Evolutionary conservation across 2,329 filamentous ascomycete species (phyloP), one percentile per base, ranked within the genome.

Genomic region (Colletotrichum kahawae): DNA sequence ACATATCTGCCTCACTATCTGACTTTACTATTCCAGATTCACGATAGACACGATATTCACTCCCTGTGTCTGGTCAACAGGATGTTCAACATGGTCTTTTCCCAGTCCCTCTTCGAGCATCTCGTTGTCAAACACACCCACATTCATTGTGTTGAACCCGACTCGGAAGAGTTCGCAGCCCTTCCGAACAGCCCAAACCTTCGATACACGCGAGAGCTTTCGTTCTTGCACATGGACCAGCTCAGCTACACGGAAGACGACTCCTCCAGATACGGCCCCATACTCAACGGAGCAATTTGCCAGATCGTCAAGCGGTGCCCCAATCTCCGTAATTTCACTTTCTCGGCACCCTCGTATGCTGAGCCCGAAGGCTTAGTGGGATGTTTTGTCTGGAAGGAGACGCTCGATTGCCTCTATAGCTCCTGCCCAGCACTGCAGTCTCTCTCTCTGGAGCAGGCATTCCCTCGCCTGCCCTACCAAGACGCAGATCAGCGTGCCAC

Each of bases 391-490:
- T 48, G 10, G 43, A 8, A 0, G 6, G n/a, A 51, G 43, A 51
- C 43, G n/a, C n/a, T 51, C 6, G n/a, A 51, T 0, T 51, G 10
- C 43, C 43, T 51, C 10, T n/a, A 51, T 1, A 51, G 43, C 43
- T 51, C 10, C 43, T 51, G 43, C 43, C 43, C 43, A 21, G 4
- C 7, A n/a, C 43, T 51, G 43, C n/a, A 7, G n/a, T 51, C 3
- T 13, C 43, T 51, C 6, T 21, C 43, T 1, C 43, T 51, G 0
- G 43, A 51, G 43, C 43, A 51, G 12, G 43, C 43, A 2, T 51
- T 2, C 2, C 43, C 43, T 21, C 10, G 0, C 2, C 0, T 1
- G 5, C 5, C 18, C 12, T 9, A 2, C 9, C 18, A 0, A 12
- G 18, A 2, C 10, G 18, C 0, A 5, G 7, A 2, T 12, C 38